These are phyloP conservation scores for Hemisphaericaspora xylanilytica DNA, from an alignment of 1,139 yeast species.

Conservation along the genomic window DNA sequence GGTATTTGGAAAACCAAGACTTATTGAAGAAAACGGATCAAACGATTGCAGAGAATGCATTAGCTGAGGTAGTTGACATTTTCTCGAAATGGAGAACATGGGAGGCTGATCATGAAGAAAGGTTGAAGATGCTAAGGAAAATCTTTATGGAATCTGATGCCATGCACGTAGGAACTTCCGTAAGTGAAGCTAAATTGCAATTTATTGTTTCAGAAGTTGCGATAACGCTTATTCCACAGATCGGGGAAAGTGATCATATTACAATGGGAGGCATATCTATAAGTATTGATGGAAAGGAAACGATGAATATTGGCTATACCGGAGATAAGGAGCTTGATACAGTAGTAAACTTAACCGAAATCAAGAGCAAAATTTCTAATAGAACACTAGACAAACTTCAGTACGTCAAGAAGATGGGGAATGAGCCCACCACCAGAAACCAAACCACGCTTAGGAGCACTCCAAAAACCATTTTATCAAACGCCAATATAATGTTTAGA, in stretches of 20 bases:
- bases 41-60: slow-evolving; percentile 52
- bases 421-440: not conserved
- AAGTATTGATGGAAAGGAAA: slow-evolving; percentile 6
- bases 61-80: slow-evolving; percentile 51
- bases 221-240: slow-evolving; percentile 5
- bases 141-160: slow-evolving; percentile 27
- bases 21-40: slow-evolving; percentile 23
- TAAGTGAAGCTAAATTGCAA: slow-evolving; percentile 5
- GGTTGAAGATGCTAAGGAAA: slow-evolving; percentile 50
- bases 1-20: slow-evolving; percentile 35
- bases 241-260: slow-evolving; percentile 16
- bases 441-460: not conserved
- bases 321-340: slow-evolving; percentile 13
- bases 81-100: slow-evolving; percentile 88
- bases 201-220: slow-evolving; percentile 7
- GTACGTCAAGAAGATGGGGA: not conserved
- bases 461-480: not conserved
- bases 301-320: slow-evolving; percentile 10
- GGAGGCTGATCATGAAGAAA: slow-evolving; percentile 58
- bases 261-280: slow-evolving; percentile 15
- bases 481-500: slow-evolving; percentile 6
- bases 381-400: slow-evolving; percentile 15
- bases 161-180: not conserved
- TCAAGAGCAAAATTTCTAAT: slow-evolving; percentile 24
- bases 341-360: slow-evolving; percentile 21